Base-by-base conservation (phyloP, 148 eudicot genomes). In the Vaccinium corymbosum region DNA sequence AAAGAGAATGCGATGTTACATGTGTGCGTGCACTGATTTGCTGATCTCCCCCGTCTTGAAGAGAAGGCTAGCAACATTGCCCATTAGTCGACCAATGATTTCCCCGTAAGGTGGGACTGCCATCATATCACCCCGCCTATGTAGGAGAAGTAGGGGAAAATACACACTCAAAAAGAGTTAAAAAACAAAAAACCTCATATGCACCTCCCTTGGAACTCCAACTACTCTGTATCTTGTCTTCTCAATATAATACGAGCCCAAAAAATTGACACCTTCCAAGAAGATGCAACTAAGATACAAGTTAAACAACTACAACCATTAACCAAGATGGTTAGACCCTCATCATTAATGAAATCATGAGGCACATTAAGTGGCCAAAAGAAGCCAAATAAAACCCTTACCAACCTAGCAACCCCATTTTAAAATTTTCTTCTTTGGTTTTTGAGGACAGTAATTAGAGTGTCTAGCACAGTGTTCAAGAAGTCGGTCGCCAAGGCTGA, bases 41-140 rank as follows among this genome's bases (percentile, higher is more conserved):
- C 64, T 68, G 68, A 46, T 62, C 81, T 62, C 83, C 38, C n/a
- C 35, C 50, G 51, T 22, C 76, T 51, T 27, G 50, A 82, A 29
- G 42, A 66, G 52, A 46, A 64, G 57, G 42, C 50, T 22, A 49
- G 15, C 73, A 64, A 59, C 56, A 42, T 14, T 13, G 51, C 82
- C 71, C 7, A 29, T 61, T 59, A 38, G 17, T 42, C n/a, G 27
- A 50, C 46, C 56, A 66, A 64, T 50, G 29, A 14, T 25, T 66
- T 8, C 29, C 53, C 27, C 8, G 3, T 38, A 64, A 13, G 75
- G 25, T 74, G 49, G 29, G 59, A 10, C 48, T 50, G 3, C 38
- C 38, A 35, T n/a, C 56, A 49, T n/a, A 38, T 80, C 14, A 81
- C 83, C 48, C 29, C 27, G 7, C 35, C 61, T 55, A n/a, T 79